Conservation (phyloP, 1,139 yeast genomes). For the Magnusiomyces sp. region DNA sequence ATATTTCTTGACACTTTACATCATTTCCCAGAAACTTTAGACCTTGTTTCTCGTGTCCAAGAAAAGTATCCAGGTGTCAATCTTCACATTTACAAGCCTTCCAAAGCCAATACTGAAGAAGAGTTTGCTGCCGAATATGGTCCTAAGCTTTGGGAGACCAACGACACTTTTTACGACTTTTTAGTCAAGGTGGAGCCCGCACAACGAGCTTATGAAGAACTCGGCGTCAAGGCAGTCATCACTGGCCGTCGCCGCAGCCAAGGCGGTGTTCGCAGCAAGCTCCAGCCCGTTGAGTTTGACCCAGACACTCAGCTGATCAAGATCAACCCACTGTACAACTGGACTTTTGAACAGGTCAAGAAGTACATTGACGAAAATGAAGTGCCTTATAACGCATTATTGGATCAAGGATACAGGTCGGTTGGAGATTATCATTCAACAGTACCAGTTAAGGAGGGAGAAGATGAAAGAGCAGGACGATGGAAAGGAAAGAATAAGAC, state of each 20-base stretch:
- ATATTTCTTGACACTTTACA: conserved; percentile 86
- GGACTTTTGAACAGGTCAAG: conserved; percentile 71
- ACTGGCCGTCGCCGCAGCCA: conserved; percentile 91
- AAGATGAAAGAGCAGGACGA: conserved; percentile 91
- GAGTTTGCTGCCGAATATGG: conserved; percentile 69
- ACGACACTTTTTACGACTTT: conserved; percentile 76
- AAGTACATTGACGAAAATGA: conserved; percentile 55
- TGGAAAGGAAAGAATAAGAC: conserved; percentile 93
- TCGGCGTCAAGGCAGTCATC: conserved; percentile 69
- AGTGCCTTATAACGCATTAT: conserved; percentile 78
- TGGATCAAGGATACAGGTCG: conserved; percentile 83
- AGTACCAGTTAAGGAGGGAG: conserved; percentile 79
- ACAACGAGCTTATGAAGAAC: conserved; percentile 68
- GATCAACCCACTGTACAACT: conserved; percentile 80
- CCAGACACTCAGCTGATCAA: conserved; percentile 61
- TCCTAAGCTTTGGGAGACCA: conserved; percentile 70
- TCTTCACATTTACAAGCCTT: conserved; percentile 60
- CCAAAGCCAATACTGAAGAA: conserved; percentile 44
- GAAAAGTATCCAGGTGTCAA: conserved; percentile 45
- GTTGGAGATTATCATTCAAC: conserved; percentile 97
- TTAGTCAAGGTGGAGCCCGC: conserved; percentile 91
- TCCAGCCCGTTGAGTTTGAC: conserved; percentile 73
- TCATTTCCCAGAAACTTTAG: conserved; percentile 87
- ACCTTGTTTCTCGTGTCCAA: conserved; percentile 55
- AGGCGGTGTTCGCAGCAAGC: conserved; percentile 72